These are phyloP conservation scores for Epichloe coenophiala DNA, from an alignment of 2,329 filamentous ascomycete genomes.

Conservation along the genomic window DNA sequence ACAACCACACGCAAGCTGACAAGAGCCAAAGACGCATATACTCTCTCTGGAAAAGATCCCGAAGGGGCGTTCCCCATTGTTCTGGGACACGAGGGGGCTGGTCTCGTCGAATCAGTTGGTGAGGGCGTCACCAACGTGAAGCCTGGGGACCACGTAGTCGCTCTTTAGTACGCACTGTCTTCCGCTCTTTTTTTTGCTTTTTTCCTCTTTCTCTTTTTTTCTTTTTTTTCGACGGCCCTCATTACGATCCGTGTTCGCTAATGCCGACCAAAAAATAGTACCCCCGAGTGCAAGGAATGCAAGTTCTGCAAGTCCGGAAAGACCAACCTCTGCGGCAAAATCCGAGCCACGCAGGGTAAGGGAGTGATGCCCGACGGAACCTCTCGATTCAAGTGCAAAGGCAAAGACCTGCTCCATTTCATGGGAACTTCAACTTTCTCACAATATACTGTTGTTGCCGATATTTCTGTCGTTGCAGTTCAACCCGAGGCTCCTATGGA, in stretches of 20 bases:
- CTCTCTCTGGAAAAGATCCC: constrained; percentile 88
- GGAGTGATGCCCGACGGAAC: constrained; percentile 97
- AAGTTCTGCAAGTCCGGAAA: constrained; percentile 99
- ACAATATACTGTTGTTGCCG: constrained; percentile 95
- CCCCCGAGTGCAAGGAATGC: constrained; percentile 92
- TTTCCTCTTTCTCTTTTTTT: no score
- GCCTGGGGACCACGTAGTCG: constrained; percentile 80
- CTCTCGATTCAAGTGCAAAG: constrained; percentile 85
- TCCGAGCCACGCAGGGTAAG: constrained; percentile 87
- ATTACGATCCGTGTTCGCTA: background rate
- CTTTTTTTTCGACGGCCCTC: no score
- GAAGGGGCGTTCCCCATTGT: constrained; percentile 88
- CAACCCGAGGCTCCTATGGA: constrained; percentile 87
- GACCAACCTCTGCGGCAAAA: constrained; percentile 98
- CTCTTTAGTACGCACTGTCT: constrained; percentile 55
- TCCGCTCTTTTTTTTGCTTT: background rate
- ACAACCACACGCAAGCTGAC: constrained; percentile 3
- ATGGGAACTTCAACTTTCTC: constrained; percentile 99
- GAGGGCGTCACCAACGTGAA: constrained; percentile 94
- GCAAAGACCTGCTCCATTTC: constrained; percentile 92
- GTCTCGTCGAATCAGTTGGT: constrained; percentile 84
- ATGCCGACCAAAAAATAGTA: constrained; percentile 37
- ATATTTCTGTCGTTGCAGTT: constrained; percentile 94
- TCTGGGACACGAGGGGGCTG: constrained; percentile 81
- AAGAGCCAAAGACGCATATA: constrained; percentile 62